Percentiles rank a stretch among this genome's conserved stretches.
Conservation (phyloP, 2,329 filamentous ascomycete genomes). For the Ophiostoma sp. region DNA sequence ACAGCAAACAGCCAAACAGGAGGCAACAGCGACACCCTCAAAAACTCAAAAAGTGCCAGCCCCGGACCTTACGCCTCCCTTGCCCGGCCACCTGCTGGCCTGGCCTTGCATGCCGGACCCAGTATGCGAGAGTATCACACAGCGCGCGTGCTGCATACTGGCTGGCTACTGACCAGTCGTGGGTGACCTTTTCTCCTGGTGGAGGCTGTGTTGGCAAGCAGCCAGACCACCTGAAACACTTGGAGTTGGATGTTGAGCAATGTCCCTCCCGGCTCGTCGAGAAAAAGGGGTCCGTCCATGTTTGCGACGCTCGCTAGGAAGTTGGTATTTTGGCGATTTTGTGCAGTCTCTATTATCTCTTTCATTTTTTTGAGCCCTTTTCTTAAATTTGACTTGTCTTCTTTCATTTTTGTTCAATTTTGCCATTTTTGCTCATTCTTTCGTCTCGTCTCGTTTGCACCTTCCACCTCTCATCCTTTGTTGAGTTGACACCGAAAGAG, state of each 20-base stretch:
- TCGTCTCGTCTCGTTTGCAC: background rate
- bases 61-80: slow-evolving; percentile 12
- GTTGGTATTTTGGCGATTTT: background rate
- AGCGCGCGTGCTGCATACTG: background rate
- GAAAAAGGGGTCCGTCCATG: slow-evolving; percentile 5
- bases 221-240: slow-evolving; percentile 27
- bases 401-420: background rate
- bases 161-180: slow-evolving; percentile 12
- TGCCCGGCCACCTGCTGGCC: slow-evolving; percentile 13
- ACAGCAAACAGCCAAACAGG: background rate
- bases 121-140: background rate
- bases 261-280: slow-evolving; percentile 3
- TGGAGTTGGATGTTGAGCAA: slow-evolving; percentile 26
- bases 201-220: slow-evolving; percentile 27
- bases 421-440: background rate
- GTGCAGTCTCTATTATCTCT: background rate
- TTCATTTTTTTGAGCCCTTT: background rate
- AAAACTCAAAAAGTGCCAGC: background rate
- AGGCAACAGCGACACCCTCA: background rate
- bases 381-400: background rate
- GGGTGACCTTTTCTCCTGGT: background rate
- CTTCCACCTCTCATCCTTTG: background rate
- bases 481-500: slow-evolving; percentile 9
- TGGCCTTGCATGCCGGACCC: background rate
- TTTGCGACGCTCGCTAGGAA: slow-evolving; percentile 4